A percentile compares a stretch with the other conserved stretches of the same genome.
phyloP scores from a whole-genome alignment of 257 asterid species.

The Datura wrightii region DNA sequence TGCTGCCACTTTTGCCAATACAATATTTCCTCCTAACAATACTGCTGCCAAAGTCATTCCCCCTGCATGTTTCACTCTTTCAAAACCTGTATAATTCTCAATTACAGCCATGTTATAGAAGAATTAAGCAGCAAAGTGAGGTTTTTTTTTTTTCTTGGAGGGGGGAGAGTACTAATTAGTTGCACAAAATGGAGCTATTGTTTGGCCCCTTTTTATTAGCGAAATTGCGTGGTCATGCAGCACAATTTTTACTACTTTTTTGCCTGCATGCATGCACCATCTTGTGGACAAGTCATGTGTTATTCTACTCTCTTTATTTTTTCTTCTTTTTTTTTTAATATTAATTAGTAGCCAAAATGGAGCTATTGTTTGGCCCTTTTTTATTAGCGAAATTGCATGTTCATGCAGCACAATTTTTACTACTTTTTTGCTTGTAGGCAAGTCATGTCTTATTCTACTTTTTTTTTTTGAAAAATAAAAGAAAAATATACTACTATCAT shows the following conservation, averaged over 20 bases:
- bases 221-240: conserved; percentile 29
- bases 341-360: not conserved
- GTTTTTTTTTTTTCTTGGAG: not conserved
- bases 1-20: conserved; percentile 39
- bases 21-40: conserved; percentile 37
- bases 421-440: not conserved
- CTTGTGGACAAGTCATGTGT: conserved; percentile 25
- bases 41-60: conserved; percentile 35
- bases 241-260: not conserved
- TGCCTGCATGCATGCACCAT: conserved; percentile 31
- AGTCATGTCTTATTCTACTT: not conserved
- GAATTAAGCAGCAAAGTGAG: not conserved
- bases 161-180: not conserved
- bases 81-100: conserved; percentile 26
- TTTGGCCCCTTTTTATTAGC: conserved; percentile 27
- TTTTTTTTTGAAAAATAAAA: too few relatives aligned
- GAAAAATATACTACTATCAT: too few relatives aligned
- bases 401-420: not conserved
- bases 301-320: not conserved
- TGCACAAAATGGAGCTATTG: not conserved
- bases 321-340: not conserved
- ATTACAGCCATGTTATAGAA: not conserved
- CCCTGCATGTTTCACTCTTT: conserved; percentile 29
- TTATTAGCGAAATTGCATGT: conserved; percentile 3
- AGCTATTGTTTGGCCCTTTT: not conserved